Conservation (phyloP, 139 green algal genomes). For the Mesotaenium endlicherianum region DNA sequence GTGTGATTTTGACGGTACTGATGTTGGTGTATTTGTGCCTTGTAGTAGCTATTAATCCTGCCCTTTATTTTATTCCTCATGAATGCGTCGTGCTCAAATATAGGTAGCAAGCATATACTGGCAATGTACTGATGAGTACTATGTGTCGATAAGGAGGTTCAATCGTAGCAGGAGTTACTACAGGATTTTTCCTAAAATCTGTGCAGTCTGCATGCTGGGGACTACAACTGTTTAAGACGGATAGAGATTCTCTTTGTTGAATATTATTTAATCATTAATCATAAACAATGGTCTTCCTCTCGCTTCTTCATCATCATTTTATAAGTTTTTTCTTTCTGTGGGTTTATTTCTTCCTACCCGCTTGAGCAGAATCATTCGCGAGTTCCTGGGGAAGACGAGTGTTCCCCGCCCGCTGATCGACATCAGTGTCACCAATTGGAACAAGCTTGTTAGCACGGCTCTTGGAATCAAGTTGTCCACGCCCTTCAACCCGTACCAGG, state of each 20-base stretch:
- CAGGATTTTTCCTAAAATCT: background rate
- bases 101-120: too few relatives aligned
- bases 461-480: background rate
- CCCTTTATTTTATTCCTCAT: too few relatives aligned
- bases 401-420: constrained; percentile 3
- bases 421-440: constrained; percentile 2
- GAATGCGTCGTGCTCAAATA: too few relatives aligned
- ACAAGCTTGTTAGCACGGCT: background rate
- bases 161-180: too few relatives aligned
- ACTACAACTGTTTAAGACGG: background rate
- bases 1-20: too few relatives aligned
- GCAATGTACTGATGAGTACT: too few relatives aligned
- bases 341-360: background rate
- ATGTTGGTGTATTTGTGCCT: too few relatives aligned
- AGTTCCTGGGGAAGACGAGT: background rate
- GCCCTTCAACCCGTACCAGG: background rate
- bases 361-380: constrained; percentile 12
- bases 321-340: background rate
- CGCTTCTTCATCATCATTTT: background rate
- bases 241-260: background rate
- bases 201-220: background rate
- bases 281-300: background rate
- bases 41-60: too few relatives aligned
- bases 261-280: background rate
- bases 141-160: too few relatives aligned